Conservation (phyloP, 1,139 yeast genomes). For the Debaryomyces sp. region DNA sequence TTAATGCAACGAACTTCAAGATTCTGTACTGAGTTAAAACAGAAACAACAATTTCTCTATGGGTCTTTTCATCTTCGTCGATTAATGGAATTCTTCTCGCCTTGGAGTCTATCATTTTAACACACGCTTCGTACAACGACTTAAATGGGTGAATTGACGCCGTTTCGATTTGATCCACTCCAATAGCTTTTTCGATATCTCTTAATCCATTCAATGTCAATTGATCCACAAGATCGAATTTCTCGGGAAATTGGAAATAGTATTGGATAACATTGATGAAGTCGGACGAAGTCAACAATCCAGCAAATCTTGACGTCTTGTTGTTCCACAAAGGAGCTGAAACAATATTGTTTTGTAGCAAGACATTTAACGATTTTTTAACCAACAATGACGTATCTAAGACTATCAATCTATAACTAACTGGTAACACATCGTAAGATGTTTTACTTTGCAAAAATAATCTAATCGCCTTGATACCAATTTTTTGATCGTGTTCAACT, state of each 20-base stretch:
- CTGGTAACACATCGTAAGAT: conserved; percentile 95
- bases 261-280: conserved; percentile 95
- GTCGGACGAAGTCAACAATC: conserved; percentile 88
- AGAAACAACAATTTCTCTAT: conserved; percentile 90
- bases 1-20: conserved; percentile 90
- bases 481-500: conserved; percentile 59
- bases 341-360: conserved; percentile 91
- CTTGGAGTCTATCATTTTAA: conserved; percentile 83
- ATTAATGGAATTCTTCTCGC: conserved; percentile 94
- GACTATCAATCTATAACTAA: conserved; percentile 88
- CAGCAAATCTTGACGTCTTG: conserved; percentile 87
- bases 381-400: conserved; percentile 90
- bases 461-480: conserved; percentile 77
- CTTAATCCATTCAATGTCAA: conserved; percentile 82
- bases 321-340: conserved; percentile 98
- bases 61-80: conserved; percentile 91
- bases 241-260: conserved; percentile 88
- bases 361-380: conserved; percentile 85
- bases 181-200: conserved; percentile 85
- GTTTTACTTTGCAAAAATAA: conserved; percentile 86
- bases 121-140: conserved; percentile 91
- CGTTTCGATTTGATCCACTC: conserved; percentile 87
- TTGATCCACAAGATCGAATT: conserved; percentile 86
- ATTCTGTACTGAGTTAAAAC: conserved; percentile 97
- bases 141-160: conserved; percentile 90